phyloP scores from a whole-genome alignment of 306 rosid genomes.

The Begonia loranthoides region DNA sequence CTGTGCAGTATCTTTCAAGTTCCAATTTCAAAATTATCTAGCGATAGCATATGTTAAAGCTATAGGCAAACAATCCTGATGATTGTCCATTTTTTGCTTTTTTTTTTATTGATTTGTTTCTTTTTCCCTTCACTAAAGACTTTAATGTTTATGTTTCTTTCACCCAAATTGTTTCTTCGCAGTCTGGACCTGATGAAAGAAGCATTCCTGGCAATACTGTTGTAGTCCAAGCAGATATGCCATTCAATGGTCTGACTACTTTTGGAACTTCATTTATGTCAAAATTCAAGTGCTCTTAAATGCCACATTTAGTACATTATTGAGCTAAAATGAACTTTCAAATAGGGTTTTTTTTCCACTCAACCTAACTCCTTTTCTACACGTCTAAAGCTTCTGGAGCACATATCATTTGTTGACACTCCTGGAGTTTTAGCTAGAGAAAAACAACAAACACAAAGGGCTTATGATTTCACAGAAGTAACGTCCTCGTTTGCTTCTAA shows the following conservation, averaged over 20 bases:
- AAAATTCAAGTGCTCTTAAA: constrained; percentile 89
- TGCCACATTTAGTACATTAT: too few species aligned
- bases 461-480: constrained; percentile 79
- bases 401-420: constrained; percentile 81
- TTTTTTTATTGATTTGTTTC: too few species aligned
- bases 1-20: too few species aligned
- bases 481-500: constrained; percentile 97
- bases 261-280: constrained; percentile 92
- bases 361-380: too few species aligned
- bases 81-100: too few species aligned
- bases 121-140: too few species aligned
- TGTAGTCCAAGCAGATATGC: constrained; percentile 98
- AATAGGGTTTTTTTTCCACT: too few species aligned
- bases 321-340: background rate
- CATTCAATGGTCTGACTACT: constrained; percentile 67
- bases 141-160: background rate
- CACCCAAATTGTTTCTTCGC: background rate
- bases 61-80: too few species aligned
- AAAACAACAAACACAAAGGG: constrained; percentile 81
- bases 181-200: constrained; percentile 96
- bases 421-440: constrained; percentile 98
- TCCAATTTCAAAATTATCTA: too few species aligned
- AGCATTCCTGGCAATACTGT: constrained; percentile 90
- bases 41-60: too few species aligned
- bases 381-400: constrained; percentile 50